Evolutionary conservation across 2,329 filamentous ascomycete species (phyloP).

Genomic region (Diplodia seriata): DNA sequence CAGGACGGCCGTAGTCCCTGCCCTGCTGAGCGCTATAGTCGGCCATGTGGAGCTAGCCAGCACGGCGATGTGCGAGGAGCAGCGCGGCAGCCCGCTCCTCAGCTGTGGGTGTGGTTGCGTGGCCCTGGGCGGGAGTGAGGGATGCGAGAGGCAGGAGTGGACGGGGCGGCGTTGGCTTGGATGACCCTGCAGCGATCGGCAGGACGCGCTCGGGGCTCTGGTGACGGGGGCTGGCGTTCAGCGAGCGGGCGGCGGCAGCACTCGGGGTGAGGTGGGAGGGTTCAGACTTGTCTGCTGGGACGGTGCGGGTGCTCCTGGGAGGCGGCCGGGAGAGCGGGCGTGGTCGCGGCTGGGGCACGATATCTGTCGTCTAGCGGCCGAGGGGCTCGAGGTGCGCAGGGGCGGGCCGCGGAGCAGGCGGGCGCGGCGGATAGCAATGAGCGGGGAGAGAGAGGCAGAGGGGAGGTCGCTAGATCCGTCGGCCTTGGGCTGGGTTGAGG

Average conservation of each 20-base stretch:
- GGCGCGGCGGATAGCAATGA: slow-evolving; percentile 19
- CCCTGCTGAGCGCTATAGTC: slow-evolving; percentile 69
- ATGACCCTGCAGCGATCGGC: slow-evolving; percentile 29
- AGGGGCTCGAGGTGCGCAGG: slow-evolving; percentile 23
- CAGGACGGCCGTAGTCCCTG: slow-evolving; percentile 62
- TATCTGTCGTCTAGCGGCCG: slow-evolving; percentile 31
- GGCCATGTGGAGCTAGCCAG: slow-evolving; percentile 57
- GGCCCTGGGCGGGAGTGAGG: slow-evolving; percentile 25
- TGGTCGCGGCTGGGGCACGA: slow-evolving; percentile 24
- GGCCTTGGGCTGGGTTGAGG: slow-evolving; percentile 25
- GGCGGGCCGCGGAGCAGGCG: slow-evolving; percentile 18
- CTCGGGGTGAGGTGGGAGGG: background rate
- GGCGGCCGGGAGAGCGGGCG: slow-evolving; percentile 30
- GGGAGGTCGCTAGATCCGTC: slow-evolving; percentile 21
- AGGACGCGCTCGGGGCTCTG: slow-evolving; percentile 26
- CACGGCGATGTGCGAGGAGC: slow-evolving; percentile 32
- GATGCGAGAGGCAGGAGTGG: slow-evolving; percentile 27
- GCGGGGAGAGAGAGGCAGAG: slow-evolving; percentile 6
- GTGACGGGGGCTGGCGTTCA: slow-evolving; percentile 4
- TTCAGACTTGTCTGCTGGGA: background rate
- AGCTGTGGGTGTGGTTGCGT: slow-evolving; percentile 9
- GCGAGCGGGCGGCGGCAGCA: slow-evolving; percentile 14
- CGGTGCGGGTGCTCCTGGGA: slow-evolving; percentile 24
- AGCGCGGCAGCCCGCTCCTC: slow-evolving; percentile 29
- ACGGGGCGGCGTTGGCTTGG: slow-evolving; percentile 23